Base-by-base conservation (phyloP, 1,139 yeast species). In the Kodamaea plutei region DNA sequence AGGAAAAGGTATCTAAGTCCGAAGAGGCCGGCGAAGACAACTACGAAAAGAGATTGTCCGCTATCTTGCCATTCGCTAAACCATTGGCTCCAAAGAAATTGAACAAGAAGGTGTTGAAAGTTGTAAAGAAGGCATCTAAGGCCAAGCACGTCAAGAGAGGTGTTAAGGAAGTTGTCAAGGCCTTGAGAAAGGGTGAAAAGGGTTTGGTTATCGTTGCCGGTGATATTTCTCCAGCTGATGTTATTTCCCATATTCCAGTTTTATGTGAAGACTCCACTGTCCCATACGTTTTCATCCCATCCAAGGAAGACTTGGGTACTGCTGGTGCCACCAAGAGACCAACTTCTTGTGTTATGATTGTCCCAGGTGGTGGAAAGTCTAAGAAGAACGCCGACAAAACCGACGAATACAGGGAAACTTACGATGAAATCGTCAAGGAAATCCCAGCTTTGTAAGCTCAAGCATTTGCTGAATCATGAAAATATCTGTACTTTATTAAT, bases 241-340 rank as follows among this genome's bases (percentile, higher is more conserved):
- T 93, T 30, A 84, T 93, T 48, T 88, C 96, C 26, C 99, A 93
- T 58, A 76, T 93, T 37, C 99, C 99, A 35, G 96, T 93, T 30
- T 74, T 93, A 42, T 93, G 98, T 66, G 98, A 93, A 67, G 98
- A 93, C 60, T 68, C 75, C 43, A 68, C 84, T 31, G 96, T 91
- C 30, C 96, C 96, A 50, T 91, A 69, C 56, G 76, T 91, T 30
- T 91, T 91, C 62, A 79, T 91, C 44, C 98, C 98, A 48, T 87
- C 96, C 33, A 91, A 91, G 65, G 97, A 91, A 68, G 98, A 91
- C 55, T 75, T 93, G 47, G 99, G 99, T 23, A 83, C 95, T 42
- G 98, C 99, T 19, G 97, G 98, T 54, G 95, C 96, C 40, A 91
- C 98, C 39, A 91, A 91, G 71, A 82, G 99, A 72, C 98, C 98